Evolutionary conservation across 2,329 filamentous ascomycete genomes (phyloP).

Genomic region (Beauveria australis): DNA sequence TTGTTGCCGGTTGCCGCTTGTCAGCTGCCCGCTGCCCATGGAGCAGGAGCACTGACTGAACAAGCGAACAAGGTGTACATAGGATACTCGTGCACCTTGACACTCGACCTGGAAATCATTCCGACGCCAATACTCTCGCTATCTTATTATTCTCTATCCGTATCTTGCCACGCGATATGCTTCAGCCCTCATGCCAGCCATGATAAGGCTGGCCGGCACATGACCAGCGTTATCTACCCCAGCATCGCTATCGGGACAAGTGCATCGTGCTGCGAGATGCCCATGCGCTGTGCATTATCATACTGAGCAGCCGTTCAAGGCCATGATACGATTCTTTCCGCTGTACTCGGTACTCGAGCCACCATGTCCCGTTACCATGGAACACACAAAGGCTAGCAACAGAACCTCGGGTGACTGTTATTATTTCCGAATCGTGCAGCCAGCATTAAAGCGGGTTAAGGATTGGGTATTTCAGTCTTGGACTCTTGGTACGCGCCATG

Average conservation of each 20-base stretch:
- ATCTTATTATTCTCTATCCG: neutral
- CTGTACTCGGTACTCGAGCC: neutral
- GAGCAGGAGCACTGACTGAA: neutral
- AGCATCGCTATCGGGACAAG: conserved; percentile 5
- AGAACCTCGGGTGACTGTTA: too few relatives aligned
- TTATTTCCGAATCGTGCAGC: neutral
- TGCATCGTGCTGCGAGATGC: neutral
- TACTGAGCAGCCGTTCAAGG: neutral
- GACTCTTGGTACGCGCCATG: neutral
- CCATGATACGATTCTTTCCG: conserved; percentile 10
- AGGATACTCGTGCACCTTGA: neutral
- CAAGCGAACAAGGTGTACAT: neutral
- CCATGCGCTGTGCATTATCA: neutral
- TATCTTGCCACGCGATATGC: neutral
- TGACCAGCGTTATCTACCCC: conserved; percentile 3
- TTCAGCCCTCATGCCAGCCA: neutral
- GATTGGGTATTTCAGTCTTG: neutral
- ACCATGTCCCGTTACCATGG: neutral
- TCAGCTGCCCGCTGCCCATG: neutral
- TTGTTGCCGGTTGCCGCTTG: neutral
- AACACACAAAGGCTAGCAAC: neutral
- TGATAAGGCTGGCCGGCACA: neutral
- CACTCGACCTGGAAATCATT: neutral
- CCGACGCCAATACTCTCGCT: neutral
- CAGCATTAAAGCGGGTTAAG: conserved; percentile 1